Percentiles rank a stretch among this genome's conserved stretches.
Evolutionary conservation across 768 basidiomycete genomes (phyloP).

Genomic region (Trichaptum fuscoviolaceum): DNA sequence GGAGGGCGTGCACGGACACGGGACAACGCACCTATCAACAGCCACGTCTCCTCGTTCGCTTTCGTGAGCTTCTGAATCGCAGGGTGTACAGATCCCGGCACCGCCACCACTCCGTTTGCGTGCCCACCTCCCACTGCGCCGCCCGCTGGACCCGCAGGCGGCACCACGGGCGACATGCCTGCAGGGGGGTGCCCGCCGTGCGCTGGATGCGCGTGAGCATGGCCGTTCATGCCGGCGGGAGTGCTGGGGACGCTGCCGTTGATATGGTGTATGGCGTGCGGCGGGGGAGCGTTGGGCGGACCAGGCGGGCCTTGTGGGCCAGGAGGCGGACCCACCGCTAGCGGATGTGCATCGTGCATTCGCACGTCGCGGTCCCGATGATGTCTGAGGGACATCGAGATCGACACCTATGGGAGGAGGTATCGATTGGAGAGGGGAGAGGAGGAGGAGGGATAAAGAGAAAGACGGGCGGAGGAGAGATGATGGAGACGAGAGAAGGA

Average conservation of each 20-base stretch:
- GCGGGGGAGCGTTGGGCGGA: constrained; percentile 31
- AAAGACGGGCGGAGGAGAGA: constrained; percentile 25
- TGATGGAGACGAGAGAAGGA: constrained; percentile 15
- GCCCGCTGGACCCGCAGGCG: constrained; percentile 30
- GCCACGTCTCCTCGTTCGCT: constrained; percentile 95
- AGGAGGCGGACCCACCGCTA: constrained; percentile 15
- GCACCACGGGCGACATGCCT: constrained; percentile 16
- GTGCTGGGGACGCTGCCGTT: constrained; percentile 50
- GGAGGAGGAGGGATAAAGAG: constrained; percentile 22
- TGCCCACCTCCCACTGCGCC: constrained; percentile 31
- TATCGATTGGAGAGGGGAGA: constrained; percentile 17
- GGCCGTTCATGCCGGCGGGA: constrained; percentile 40
- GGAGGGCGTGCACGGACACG: neutral
- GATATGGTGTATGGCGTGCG: constrained; percentile 38
- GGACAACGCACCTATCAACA: constrained; percentile 68
- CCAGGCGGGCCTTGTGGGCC: constrained; percentile 32
- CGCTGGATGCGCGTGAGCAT: constrained; percentile 31
- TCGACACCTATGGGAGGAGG: neutral
- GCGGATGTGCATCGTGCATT: constrained; percentile 53
- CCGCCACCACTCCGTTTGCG: constrained; percentile 19
- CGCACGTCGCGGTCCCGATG: constrained; percentile 57
- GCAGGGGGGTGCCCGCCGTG: constrained; percentile 35
- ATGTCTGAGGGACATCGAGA: constrained; percentile 56
- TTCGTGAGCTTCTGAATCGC: constrained; percentile 71
- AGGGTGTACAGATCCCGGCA: constrained; percentile 24